Evolutionary conservation across 2,329 filamentous ascomycete genomes (phyloP), one percentile per base, ranked within the genome.

Genomic region (Verticillium isaacii): DNA sequence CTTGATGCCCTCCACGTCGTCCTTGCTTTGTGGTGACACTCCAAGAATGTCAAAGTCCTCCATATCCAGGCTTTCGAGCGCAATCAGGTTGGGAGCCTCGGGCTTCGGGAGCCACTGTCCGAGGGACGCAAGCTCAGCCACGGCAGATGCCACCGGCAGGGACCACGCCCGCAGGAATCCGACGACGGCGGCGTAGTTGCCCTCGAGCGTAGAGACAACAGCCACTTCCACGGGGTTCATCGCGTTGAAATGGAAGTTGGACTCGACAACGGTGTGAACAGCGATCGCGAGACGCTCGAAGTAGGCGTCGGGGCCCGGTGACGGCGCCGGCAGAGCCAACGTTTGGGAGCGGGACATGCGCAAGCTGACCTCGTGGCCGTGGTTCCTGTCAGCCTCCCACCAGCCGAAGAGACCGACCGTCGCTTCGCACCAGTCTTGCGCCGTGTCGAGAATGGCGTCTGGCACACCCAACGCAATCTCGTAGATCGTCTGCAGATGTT

Each of bases 351-450:
- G 75, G 14, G 79, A 77, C 39, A 78, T 68, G 62, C 74, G 71
- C 23, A 75, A 70, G 57, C 71, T 75, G 67, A 77, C 79, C 63
- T 74, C 75, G 58, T 74, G 80, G 65, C 61, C 83, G 56, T 36
- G 32, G 15, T n/a, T 39, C 23, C 32, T 34, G 17, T 59, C 45
- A 64, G 95, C 92, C 71, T 96, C 89, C 93, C 93, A 97, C 94
- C 94, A 98, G 6, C 90, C 88, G 36, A 93, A 88, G 58, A 98
- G 78, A 1, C 89, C 91, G 63, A 97, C 78, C 0, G 89, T 90
- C 0, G 92, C 93, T 77, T 98, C 94, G 59, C 94, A 87, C 94
- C 94, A 98, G 74, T 97, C 93, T 70, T 94, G 88, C 1, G 93
- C 86, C 55, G 88, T 86, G 56, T 88, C 85, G 64, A 96, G 79